Base-by-base conservation (phyloP, 2,329 filamentous ascomycete genomes). In the Fusarium goolgardi region DNA sequence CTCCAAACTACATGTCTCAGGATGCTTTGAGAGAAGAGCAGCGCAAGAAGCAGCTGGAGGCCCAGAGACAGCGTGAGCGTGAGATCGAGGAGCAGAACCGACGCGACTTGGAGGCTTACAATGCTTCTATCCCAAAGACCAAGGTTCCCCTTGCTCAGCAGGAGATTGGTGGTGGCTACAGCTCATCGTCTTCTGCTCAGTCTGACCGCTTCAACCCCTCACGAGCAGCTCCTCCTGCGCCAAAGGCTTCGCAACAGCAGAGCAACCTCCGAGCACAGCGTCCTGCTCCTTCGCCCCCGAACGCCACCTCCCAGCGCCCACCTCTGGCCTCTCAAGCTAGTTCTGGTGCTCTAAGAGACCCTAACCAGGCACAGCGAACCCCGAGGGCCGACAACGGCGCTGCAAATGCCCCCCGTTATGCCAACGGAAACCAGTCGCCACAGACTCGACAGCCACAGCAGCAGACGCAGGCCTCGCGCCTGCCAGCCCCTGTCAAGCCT, bases 61-160 rank as follows among this genome's bases (percentile, higher is more conserved):
- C 85, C 32, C 87, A 89, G 70, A 81, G 82, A 32, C 83, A 87
- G 47, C 71, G 72, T 59, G 71, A 73, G 43, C 80, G 82, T 41
- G 86, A 90, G 67, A 81, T 84, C 3, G 87, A 89, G 67, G 90
- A 93, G 71, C 87, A 90, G 73, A 86, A 86, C 55, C 86, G 92
- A 55, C 88, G 90, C 69, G 93, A 97, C 52, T 84, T 92, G 71
- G 94, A 96, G 76, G 92, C 89, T 20, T 97, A 97, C 79, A 97
- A 98, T 78, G 91, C 93, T 35, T 93, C 92, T 25, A 81, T 97
- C 62, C 95, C 94, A 32, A 91, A 97, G 82, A 90, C 86, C 67
- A 93, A 92, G 76, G 81, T 89, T 13, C 92, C 93, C 4, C 75
- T 96, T 69, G 94, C 94, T 32, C 93, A 98, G 78, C 94, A 97